A percentile compares a stretch with the other conserved stretches of the same genome.
Evolutionary conservation across 1,284 basidiomycete species (phyloP).

Genomic region (Volvariella surrecta): DNA sequence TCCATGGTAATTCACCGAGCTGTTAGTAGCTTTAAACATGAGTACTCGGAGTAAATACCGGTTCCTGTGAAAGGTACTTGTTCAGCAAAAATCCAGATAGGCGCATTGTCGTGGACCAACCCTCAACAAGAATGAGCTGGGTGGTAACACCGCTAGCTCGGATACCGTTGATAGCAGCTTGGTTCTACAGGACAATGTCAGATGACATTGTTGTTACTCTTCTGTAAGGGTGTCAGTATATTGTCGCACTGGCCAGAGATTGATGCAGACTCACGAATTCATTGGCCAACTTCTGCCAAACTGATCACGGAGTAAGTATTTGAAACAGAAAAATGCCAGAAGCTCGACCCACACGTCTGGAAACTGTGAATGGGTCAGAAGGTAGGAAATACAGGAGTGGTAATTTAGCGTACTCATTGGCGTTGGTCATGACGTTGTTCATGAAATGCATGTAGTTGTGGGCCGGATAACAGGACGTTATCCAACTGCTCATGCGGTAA

Average conservation of each 20-base stretch:
- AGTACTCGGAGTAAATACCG: conserved; percentile 21
- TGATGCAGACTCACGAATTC: conserved; percentile 36
- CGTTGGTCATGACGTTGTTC: conserved; percentile 37
- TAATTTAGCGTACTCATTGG: conserved; percentile 29
- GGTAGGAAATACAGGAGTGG: neutral
- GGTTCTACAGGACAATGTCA: conserved; percentile 29
- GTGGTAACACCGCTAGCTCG: conserved; percentile 48
- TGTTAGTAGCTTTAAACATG: neutral
- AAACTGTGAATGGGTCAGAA: conserved; percentile 26
- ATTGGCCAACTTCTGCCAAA: conserved; percentile 47
- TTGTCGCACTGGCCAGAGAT: neutral
- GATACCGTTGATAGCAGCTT: conserved; percentile 56
- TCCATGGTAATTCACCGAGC: conserved; percentile 24
- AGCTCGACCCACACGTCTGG: conserved; percentile 33
- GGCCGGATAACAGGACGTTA: conserved; percentile 19
- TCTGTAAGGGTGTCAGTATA: conserved; percentile 20
- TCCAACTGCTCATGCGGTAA: conserved; percentile 2
- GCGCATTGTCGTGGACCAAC: conserved; percentile 16
- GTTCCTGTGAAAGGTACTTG: conserved; percentile 20
- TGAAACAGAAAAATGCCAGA: conserved; percentile 3
- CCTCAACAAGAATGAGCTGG: conserved; percentile 49
- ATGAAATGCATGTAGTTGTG: conserved; percentile 59
- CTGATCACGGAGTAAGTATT: conserved; percentile 16
- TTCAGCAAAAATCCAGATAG: neutral
- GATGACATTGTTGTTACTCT: conserved; percentile 42